These are phyloP conservation scores for Talaromyces stipitatus DNA, from an alignment of 495 filamentous ascomycete genomes.

Conservation along the genomic window DNA sequence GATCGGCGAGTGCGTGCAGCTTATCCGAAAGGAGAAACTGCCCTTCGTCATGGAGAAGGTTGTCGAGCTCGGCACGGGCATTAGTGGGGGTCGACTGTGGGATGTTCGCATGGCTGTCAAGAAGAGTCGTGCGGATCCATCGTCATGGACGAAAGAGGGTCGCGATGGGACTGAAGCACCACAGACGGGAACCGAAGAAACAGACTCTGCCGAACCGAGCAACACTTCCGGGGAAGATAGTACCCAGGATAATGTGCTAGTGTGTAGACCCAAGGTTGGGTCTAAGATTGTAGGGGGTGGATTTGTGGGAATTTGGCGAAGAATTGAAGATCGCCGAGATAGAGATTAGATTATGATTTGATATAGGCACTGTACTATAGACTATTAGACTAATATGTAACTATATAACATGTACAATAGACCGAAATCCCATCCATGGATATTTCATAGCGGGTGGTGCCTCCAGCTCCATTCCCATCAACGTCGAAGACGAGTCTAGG, in stretches of 20 bases:
- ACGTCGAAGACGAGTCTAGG: background rate
- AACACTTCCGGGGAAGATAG: slow-evolving; percentile 6
- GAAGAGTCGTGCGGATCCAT: slow-evolving; percentile 35
- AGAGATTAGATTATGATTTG: background rate
- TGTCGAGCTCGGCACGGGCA: slow-evolving; percentile 53
- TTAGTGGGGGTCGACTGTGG: slow-evolving; percentile 55
- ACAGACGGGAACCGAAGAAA: background rate
- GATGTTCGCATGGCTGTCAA: slow-evolving; percentile 51
- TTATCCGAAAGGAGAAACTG: slow-evolving; percentile 41
- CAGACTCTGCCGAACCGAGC: background rate
- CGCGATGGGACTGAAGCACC: background rate
- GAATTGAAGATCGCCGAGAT: slow-evolving; percentile 25
- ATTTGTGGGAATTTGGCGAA: slow-evolving; percentile 63
- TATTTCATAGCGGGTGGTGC: no score
- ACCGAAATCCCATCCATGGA: no score
- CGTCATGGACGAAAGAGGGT: slow-evolving; percentile 19
- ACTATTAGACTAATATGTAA: slow-evolving; percentile 9
- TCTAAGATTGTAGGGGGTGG: slow-evolving; percentile 56
- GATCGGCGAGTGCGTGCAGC: slow-evolving; percentile 52
- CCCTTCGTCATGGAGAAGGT: slow-evolving; percentile 54
- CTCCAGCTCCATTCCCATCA: background rate
- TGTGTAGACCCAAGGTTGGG: slow-evolving; percentile 66
- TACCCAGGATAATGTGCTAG: slow-evolving; percentile 41
- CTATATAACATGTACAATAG: slow-evolving; percentile 3
- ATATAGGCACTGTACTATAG: slow-evolving; percentile 10